Evolutionary conservation across 2,329 filamentous ascomycete species (phyloP), one percentile per base, ranked within the genome.

Genomic region (Fusarium oxysporum): DNA sequence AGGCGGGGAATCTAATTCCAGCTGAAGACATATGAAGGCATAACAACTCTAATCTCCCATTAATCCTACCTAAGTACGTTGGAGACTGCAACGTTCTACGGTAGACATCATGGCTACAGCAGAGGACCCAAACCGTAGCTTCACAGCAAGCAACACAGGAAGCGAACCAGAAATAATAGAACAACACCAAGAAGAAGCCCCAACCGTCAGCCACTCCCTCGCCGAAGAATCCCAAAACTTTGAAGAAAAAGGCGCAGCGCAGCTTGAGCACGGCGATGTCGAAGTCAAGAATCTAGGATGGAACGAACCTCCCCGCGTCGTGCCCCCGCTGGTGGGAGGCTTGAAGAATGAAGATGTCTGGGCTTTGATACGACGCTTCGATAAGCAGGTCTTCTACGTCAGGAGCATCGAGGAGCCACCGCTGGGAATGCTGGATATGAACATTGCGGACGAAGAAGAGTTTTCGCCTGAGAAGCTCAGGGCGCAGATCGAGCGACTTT

Each of bases 391-490:
- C 58, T 89, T 89, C 71, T 84, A 89, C 82, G 92, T 96, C 74
- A 94, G 93, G 79, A 90, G 92, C 33, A 89, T 91, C 13, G 74
- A 80, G 1, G 76, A 82, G 41, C 65, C 77, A 0, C 82, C 82
- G 1, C 87, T 92, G 2, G 92, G 92, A 10, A 89, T 90, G 19
- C 83, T 97, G 41, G 94, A 97, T 80, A 86, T 97, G 65, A 94
- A 95, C 74, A 92, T 94, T 62, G 91, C 93, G 8, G 92, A 95
- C 43, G 91, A 96, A 60, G 93, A 96, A 73, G 92, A 95, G 64
- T 96, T 96, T 80, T 93, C 92, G 0, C 93, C 94, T 0, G 93
- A 96, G 77, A 96, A 96, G 82, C 84, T 97, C 48, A 88, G 94
- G 16, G 89, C 91, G 5, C 94, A 92, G 59, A 80, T 96, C 8